A percentile compares a stretch with the other conserved stretches of the same genome.
Evolutionary conservation across 2,329 filamentous ascomycete species (phyloP).

Genomic region (Colletotrichum sp.): DNA sequence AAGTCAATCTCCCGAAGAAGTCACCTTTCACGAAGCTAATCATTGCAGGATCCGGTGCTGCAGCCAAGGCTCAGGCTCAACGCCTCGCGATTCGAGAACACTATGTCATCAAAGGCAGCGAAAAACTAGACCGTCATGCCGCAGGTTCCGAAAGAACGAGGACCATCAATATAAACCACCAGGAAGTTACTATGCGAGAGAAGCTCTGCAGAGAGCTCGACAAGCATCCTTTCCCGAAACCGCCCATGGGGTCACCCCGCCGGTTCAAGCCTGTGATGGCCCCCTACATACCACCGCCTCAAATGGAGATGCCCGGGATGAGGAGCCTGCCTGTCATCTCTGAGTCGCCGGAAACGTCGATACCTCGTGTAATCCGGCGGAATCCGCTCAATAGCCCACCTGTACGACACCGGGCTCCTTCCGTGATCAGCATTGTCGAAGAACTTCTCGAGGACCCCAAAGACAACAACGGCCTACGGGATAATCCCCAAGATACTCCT

Average conservation of each 20-base stretch:
- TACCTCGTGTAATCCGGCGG: not conserved
- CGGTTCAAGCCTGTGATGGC: not conserved
- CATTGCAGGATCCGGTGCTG: not conserved
- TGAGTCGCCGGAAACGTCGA: not conserved
- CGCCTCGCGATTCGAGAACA: not conserved
- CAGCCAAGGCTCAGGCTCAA: not conserved
- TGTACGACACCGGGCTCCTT: not conserved
- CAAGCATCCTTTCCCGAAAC: not conserved
- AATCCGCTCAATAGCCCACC: not conserved
- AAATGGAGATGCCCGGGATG: not conserved
- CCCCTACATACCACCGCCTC: not conserved
- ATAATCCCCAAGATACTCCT: constrained; percentile 4
- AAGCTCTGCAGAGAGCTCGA: constrained; percentile 1
- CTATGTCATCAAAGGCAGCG: constrained; percentile 3
- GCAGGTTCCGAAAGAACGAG: not conserved
- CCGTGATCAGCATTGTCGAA: not conserved
- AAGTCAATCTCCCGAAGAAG: not conserved
- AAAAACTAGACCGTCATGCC: not conserved
- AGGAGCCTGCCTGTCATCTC: not conserved
- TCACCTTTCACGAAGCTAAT: not conserved
- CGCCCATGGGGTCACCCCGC: constrained; percentile 3
- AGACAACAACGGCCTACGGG: not conserved
- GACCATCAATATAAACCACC: constrained; percentile 2
- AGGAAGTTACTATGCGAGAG: constrained; percentile 10
- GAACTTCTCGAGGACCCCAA: not conserved